These are phyloP conservation scores for Pilobolus umbonatus DNA, from an alignment of 192 early-diverging fungal genomes.

Conservation along the genomic window DNA sequence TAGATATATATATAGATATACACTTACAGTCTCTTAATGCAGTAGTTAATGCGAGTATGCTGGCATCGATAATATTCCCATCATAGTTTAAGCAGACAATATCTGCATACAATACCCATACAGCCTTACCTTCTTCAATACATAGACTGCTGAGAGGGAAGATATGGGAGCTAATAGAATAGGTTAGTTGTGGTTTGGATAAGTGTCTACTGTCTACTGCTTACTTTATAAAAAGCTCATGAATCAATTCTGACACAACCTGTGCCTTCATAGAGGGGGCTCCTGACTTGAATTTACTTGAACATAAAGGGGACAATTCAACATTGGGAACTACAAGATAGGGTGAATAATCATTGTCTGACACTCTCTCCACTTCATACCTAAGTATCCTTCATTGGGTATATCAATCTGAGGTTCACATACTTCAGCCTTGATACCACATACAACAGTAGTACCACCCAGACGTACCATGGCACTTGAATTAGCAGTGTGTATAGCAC, in stretches of 20 bases:
- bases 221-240: slow-evolving; percentile 60
- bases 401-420: slow-evolving; percentile 65
- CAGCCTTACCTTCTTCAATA: slow-evolving; percentile 75
- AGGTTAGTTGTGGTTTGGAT: slow-evolving; percentile 2
- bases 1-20: not conserved
- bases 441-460: slow-evolving; percentile 86
- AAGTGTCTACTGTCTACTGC: not conserved
- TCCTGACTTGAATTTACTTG: slow-evolving; percentile 76
- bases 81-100: slow-evolving; percentile 89
- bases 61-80: slow-evolving; percentile 87
- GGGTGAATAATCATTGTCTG: not conserved
- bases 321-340: slow-evolving; percentile 72
- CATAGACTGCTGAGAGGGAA: slow-evolving; percentile 68
- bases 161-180: slow-evolving; percentile 40
- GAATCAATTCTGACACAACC: slow-evolving; percentile 70
- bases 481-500: slow-evolving; percentile 73
- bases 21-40: slow-evolving; percentile 66
- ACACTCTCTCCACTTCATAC: slow-evolving; percentile 27
- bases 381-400: slow-evolving; percentile 76
- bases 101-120: slow-evolving; percentile 86
- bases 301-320: slow-evolving; percentile 88
- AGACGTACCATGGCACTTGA: slow-evolving; percentile 85
- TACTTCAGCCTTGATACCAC: slow-evolving; percentile 94
- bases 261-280: slow-evolving; percentile 82
- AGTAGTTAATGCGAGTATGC: slow-evolving; percentile 70